Evolutionary conservation across 176 grass and related monocot genomes (phyloP).

Genomic region (Carex littledalei): DNA sequence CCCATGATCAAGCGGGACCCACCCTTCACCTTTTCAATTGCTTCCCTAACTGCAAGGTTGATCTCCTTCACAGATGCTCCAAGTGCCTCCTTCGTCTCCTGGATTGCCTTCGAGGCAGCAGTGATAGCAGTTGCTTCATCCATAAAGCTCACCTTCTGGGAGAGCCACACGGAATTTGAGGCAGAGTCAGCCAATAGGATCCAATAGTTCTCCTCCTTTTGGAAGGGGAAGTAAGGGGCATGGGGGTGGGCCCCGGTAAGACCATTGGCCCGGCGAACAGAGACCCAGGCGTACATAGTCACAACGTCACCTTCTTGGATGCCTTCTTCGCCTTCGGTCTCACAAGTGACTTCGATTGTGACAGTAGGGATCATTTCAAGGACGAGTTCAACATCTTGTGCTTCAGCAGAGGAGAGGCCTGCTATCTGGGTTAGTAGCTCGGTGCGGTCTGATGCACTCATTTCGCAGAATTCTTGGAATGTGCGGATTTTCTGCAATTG

Average conservation of each 20-base stretch:
- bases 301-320: slow-evolving; percentile 93
- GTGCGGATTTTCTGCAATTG: slow-evolving; percentile 64
- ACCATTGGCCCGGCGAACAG: slow-evolving; percentile 65
- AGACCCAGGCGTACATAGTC: slow-evolving; percentile 96
- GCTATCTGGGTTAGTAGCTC: slow-evolving; percentile 67
- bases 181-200: slow-evolving; percentile 58
- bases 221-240: slow-evolving; percentile 66
- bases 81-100: slow-evolving; percentile 78
- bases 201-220: slow-evolving; percentile 99
- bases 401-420: slow-evolving; percentile 56
- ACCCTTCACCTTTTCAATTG: slow-evolving; percentile 81
- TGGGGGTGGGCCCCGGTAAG: slow-evolving; percentile 81
- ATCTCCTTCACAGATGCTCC: slow-evolving; percentile 66
- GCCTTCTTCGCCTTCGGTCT: slow-evolving; percentile 96
- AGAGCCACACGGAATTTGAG: slow-evolving; percentile 88
- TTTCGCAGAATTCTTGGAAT: slow-evolving; percentile 77
- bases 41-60: slow-evolving; percentile 52
- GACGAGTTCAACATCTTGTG: slow-evolving; percentile 63
- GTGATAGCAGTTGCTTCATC: slow-evolving; percentile 70
- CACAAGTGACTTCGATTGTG: slow-evolving; percentile 77
- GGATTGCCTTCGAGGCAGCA: slow-evolving; percentile 85
- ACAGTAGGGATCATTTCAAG: slow-evolving; percentile 93
- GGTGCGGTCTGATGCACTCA: slow-evolving; percentile 52
- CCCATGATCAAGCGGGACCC: slow-evolving; percentile 84
- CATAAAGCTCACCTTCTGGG: slow-evolving; percentile 94